These are phyloP conservation scores for Nannochloris sp. DNA, from an alignment of 139 green algal species.

Conservation along the genomic window DNA sequence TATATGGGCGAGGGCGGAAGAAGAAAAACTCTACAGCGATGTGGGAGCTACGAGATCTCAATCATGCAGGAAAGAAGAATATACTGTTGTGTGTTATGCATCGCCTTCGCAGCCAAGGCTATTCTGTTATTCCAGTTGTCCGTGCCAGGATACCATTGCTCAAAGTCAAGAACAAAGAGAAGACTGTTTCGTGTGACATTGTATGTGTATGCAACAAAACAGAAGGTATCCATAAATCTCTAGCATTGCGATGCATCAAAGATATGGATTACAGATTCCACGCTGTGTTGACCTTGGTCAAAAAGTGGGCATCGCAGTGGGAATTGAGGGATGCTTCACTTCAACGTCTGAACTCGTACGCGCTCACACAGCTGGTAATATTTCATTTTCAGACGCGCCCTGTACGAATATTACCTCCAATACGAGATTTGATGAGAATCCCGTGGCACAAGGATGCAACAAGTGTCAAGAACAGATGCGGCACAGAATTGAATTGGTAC, in stretches of 20 bases:
- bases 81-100: not conserved
- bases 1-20: not conserved
- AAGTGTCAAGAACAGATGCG: too few species aligned
- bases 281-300: conserved; percentile 55
- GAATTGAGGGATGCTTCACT: conserved; percentile 56
- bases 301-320: conserved; percentile 62
- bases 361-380: conserved; percentile 55
- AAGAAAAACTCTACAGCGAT: too few species aligned
- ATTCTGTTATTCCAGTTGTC: too few species aligned
- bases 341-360: conserved; percentile 75
- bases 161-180: not conserved
- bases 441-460: too few species aligned
- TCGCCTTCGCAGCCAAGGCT: not conserved
- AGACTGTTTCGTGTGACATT: too few species aligned
- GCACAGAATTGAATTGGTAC: too few species aligned
- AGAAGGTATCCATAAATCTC: conserved; percentile 21
- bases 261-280: conserved; percentile 21
- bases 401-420: conserved; percentile 33
- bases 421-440: too few species aligned
- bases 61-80: not conserved
- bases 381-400: conserved; percentile 38
- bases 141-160: not conserved
- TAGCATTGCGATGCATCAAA: conserved; percentile 55
- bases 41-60: not conserved
- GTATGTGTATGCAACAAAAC: too few species aligned